These are phyloP conservation scores for Neodidymelliopsis sp. DNA, from an alignment of 2,329 filamentous ascomycete genomes.

Conservation along the genomic window DNA sequence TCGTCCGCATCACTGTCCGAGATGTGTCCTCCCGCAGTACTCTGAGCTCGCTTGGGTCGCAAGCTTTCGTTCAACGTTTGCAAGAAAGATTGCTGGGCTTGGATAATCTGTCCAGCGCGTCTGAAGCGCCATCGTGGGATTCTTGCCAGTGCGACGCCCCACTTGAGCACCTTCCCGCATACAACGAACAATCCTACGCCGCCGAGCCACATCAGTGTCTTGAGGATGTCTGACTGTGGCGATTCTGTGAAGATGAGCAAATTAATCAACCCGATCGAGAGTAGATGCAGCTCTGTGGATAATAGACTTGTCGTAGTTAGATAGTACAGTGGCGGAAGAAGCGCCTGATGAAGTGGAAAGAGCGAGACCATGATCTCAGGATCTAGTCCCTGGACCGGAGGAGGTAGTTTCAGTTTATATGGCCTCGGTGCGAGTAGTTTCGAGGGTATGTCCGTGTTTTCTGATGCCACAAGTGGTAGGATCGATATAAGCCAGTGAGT, in stretches of 20 bases:
- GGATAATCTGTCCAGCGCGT: conserved; percentile 58
- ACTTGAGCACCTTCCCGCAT: conserved; percentile 77
- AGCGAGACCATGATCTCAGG: conserved; percentile 69
- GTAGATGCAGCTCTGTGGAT: conserved; percentile 83
- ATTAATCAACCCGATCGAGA: conserved; percentile 84
- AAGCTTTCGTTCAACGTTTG: conserved; percentile 50
- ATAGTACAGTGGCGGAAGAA: conserved; percentile 76
- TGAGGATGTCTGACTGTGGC: conserved; percentile 55
- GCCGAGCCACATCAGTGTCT: conserved; percentile 60
- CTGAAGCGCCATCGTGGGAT: conserved; percentile 92
- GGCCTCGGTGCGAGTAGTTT: conserved; percentile 43
- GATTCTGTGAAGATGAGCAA: conserved; percentile 78
- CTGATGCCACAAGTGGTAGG: conserved; percentile 67
- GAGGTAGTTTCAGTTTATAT: conserved; percentile 45
- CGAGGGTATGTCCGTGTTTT: conserved; percentile 52
- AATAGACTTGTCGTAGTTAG: conserved; percentile 90
- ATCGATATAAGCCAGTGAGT: conserved; percentile 83
- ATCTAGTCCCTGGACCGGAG: conserved; percentile 51
- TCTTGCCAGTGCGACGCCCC: conserved; percentile 84
- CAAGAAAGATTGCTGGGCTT: conserved; percentile 54
- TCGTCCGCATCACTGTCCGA: conserved; percentile 59
- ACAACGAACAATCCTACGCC: conserved; percentile 76
- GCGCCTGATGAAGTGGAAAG: conserved; percentile 82
- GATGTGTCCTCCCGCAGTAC: conserved; percentile 19
- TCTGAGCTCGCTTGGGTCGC: conserved; percentile 33